Evolutionary conservation across 768 basidiomycete genomes (phyloP), one percentile per base, ranked within the genome.

Genomic region (Gloeophyllum trabeum): DNA sequence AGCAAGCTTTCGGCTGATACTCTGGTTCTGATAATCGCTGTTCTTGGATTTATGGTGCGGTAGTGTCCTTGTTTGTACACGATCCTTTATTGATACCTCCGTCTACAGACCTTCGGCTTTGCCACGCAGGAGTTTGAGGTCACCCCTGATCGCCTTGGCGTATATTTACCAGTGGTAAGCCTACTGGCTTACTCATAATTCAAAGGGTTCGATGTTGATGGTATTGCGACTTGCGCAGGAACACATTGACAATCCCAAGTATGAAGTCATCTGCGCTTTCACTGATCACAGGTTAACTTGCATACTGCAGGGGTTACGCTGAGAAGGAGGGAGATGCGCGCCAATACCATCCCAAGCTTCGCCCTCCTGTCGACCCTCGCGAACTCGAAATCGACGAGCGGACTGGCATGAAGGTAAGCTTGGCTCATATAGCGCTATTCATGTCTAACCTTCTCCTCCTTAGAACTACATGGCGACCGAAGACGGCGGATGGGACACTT

Each of bases 211-310:
- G n/a, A n/a, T n/a, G n/a, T n/a, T n/a, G n/a, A n/a, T n/a, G n/a
- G n/a, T n/a, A n/a, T n/a, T n/a, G n/a, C n/a, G n/a, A n/a, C n/a
- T 18, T n/a, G 24, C 19, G 22, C 48, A 72, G 68, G 78, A 84
- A 63, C 84, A 85, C 51, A 84, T 85, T 48, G 82, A 88, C 54
- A 86, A 86, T 49, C 84, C 84, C 1, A 82, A 79, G 73, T 74
- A 50, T 39, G 62, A 30, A 40, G 1, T 13, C 4, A 12, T 26
- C 37, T n/a, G 4, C 18, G n/a, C 10, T 14, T 2, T 22, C 35
- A 1, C 6, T 23, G 34, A 5, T 25, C 22, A 24, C 42, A 12
- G 13, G 38, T 18, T 39, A 16, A 49, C 13, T 12, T 21, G 13
- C 24, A 24, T 14, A 21, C 30, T 22, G 2, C 48, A 81, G 76